Percentiles rank a stretch among this genome's conserved stretches.
phyloP scores from a whole-genome alignment of 2,329 filamentous ascomycete species.

The Ophiobolus disseminans region DNA sequence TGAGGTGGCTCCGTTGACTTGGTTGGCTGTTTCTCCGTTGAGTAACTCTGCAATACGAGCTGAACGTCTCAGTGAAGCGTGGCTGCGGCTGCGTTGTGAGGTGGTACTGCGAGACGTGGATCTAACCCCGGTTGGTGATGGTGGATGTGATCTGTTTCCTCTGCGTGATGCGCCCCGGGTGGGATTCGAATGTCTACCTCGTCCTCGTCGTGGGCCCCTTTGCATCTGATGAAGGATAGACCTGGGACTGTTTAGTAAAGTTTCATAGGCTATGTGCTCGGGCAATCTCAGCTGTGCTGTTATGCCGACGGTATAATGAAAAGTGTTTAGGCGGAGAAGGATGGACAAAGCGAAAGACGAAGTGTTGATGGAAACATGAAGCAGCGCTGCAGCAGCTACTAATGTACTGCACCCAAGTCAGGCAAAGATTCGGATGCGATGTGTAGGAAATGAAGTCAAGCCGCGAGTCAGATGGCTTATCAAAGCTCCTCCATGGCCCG shows the following conservation, averaged over 20 bases:
- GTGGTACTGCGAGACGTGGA: conserved; percentile 22
- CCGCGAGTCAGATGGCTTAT: conserved; percentile 44
- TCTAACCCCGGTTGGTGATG: conserved; percentile 15
- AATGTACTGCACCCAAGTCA: conserved; percentile 1
- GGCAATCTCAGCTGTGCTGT: conserved; percentile 32
- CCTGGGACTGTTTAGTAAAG: conserved; percentile 38
- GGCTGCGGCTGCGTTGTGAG: conserved; percentile 24
- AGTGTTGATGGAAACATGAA: background rate
- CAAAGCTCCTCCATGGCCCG: conserved; percentile 25
- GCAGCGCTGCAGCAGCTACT: background rate
- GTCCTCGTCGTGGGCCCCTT: conserved; percentile 44
- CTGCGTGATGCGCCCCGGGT: conserved; percentile 34
- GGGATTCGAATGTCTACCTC: conserved; percentile 44
- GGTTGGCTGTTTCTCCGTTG: conserved; percentile 33
- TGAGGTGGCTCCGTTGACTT: conserved; percentile 19
- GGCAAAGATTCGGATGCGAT: background rate
- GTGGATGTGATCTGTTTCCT: conserved; percentile 32
- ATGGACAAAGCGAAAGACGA: conserved; percentile 7
- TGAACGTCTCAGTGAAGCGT: conserved; percentile 39
- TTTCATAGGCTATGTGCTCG: conserved; percentile 20
- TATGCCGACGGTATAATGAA: conserved; percentile 25
- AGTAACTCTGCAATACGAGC: conserved; percentile 41
- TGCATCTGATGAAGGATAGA: conserved; percentile 46
- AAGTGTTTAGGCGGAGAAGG: conserved; percentile 23
- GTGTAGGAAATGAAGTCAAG: conserved; percentile 44